phyloP scores from a whole-genome alignment of 2,329 filamentous ascomycete species.

The Didymella pomorum region DNA sequence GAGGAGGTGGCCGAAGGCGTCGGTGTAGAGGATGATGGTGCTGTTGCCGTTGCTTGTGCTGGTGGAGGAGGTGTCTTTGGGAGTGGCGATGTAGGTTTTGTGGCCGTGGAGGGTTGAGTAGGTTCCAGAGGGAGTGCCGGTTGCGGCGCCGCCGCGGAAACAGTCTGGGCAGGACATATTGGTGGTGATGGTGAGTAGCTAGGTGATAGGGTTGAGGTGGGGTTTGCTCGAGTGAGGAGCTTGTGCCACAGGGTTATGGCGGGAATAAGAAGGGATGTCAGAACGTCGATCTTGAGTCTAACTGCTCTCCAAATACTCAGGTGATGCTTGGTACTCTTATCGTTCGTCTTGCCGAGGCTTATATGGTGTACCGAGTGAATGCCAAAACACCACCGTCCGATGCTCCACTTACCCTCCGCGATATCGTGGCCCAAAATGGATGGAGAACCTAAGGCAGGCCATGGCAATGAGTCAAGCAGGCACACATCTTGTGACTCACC shows the following conservation, averaged over 20 bases:
- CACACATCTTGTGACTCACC: neutral
- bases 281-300: too few relatives aligned
- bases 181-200: neutral
- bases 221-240: too few relatives aligned
- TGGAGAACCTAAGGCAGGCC: neutral
- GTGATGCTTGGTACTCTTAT: neutral
- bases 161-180: slow-evolving; percentile 41
- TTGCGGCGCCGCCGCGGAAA: slow-evolving; percentile 30
- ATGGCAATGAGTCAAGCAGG: neutral
- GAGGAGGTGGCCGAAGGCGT: slow-evolving; percentile 36
- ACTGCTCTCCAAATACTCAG: too few relatives aligned
- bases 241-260: neutral
- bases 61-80: neutral
- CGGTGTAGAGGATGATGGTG: slow-evolving; percentile 36
- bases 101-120: slow-evolving; percentile 16
- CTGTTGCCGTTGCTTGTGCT: too few relatives aligned
- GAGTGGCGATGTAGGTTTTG: slow-evolving; percentile 31
- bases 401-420: neutral
- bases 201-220: neutral
- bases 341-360: neutral
- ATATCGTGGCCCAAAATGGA: neutral
- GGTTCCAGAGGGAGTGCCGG: slow-evolving; percentile 27
- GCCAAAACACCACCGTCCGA: neutral
- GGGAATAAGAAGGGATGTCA: too few relatives aligned
- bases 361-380: neutral